These are phyloP conservation scores for Solanum pimpinellifolium DNA, from an alignment of 257 asterid genomes.

Conservation along the genomic window DNA sequence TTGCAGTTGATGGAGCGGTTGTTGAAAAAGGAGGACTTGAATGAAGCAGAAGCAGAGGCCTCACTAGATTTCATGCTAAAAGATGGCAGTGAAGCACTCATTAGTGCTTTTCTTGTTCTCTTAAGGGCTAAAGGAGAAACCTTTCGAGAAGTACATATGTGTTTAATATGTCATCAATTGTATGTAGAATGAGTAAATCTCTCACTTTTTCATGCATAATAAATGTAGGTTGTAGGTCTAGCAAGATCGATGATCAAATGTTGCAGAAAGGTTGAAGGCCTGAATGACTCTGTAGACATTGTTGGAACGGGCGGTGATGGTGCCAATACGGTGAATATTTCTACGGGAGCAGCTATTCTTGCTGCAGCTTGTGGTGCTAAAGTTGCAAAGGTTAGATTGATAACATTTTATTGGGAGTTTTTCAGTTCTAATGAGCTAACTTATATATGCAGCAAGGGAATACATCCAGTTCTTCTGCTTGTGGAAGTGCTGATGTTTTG, in stretches of 20 bases:
- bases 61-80: slow-evolving; percentile 78
- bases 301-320: slow-evolving; percentile 94
- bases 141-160: slow-evolving; percentile 41
- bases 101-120: slow-evolving; percentile 87
- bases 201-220: neutral
- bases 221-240: slow-evolving; percentile 54
- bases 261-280: slow-evolving; percentile 48
- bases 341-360: slow-evolving; percentile 80
- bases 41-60: slow-evolving; percentile 79
- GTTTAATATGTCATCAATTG: neutral
- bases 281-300: slow-evolving; percentile 59
- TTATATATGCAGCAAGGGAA: slow-evolving; percentile 62
- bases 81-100: slow-evolving; percentile 78
- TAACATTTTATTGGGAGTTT: neutral
- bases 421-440: neutral
- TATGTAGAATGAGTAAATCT: neutral
- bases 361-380: slow-evolving; percentile 88
- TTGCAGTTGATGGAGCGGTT: slow-evolving; percentile 62
- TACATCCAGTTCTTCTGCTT: slow-evolving; percentile 79
- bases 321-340: slow-evolving; percentile 72
- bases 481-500: slow-evolving; percentile 88
- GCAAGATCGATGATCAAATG: slow-evolving; percentile 72
- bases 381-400: slow-evolving; percentile 60
- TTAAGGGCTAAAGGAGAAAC: slow-evolving; percentile 97
- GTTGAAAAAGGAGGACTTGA: slow-evolving; percentile 62